phyloP scores from a whole-genome alignment of 1,139 yeast species.

The Zygosaccharomyces sapae region DNA sequence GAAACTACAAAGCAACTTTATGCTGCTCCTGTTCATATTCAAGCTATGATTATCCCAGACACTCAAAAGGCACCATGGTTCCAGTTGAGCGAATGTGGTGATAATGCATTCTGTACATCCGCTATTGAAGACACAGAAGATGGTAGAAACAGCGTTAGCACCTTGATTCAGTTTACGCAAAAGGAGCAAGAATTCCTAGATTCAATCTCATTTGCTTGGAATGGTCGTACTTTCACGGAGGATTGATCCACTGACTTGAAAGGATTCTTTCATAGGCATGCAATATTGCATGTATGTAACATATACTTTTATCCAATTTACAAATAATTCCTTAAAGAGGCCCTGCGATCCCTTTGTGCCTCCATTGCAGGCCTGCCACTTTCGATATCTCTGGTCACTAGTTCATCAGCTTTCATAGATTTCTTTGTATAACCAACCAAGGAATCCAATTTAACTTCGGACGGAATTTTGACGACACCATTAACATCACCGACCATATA shows the following conservation, averaged over 20 bases:
- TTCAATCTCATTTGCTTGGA: conserved; percentile 4
- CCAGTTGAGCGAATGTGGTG: conserved; percentile 31
- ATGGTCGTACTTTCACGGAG: neutral
- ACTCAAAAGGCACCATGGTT: conserved; percentile 25
- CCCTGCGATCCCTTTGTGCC: conserved; percentile 55
- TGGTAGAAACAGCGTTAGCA: neutral
- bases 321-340: conserved; percentile 32
- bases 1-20: conserved; percentile 34
- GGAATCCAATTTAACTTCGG: conserved; percentile 30
- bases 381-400: conserved; percentile 68
- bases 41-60: conserved; percentile 34
- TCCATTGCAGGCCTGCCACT: conserved; percentile 61
- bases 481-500: conserved; percentile 68
- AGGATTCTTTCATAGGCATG: neutral
- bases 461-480: conserved; percentile 68
- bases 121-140: conserved; percentile 13
- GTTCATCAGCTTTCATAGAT: conserved; percentile 69
- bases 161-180: neutral
- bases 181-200: conserved; percentile 4
- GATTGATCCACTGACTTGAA: neutral
- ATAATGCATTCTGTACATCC: conserved; percentile 34
- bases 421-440: conserved; percentile 53
- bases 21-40: conserved; percentile 26
- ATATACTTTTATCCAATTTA: neutral
- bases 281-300: neutral